These are phyloP conservation scores for Spergularia azorica DNA, from an alignment of 179 eudicot genomes.

Conservation along the genomic window DNA sequence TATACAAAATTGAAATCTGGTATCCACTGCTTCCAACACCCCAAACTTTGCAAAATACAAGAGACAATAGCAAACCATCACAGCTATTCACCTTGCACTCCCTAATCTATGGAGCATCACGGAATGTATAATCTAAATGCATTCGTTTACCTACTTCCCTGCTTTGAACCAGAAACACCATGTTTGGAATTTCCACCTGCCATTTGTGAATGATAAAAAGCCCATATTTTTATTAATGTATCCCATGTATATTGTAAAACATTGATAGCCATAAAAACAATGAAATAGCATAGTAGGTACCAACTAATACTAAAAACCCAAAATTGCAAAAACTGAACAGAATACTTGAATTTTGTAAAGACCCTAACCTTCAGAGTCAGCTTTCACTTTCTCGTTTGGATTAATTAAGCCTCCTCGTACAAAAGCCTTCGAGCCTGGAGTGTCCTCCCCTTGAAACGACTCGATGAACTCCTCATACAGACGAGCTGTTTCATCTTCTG, in stretches of 20 bases:
- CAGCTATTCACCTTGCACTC: slow-evolving; percentile 41
- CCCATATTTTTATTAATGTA: slow-evolving; percentile 84
- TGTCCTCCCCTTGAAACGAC: slow-evolving; percentile 85
- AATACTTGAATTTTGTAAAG: slow-evolving; percentile 21
- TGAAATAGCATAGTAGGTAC: slow-evolving; percentile 23
- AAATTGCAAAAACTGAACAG: slow-evolving; percentile 8
- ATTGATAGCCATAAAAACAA: slow-evolving; percentile 50
- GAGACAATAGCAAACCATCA: slow-evolving; percentile 29
- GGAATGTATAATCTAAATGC: slow-evolving; percentile 72
- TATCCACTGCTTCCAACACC: slow-evolving; percentile 18
- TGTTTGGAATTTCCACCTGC: slow-evolving; percentile 99
- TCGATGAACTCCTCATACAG: slow-evolving; percentile 77
- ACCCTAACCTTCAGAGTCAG: slow-evolving; percentile 71
- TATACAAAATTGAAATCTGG: background rate
- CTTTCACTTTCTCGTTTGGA: slow-evolving; percentile 73
- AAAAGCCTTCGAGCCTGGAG: slow-evolving; percentile 81
- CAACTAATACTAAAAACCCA: slow-evolving; percentile 11
- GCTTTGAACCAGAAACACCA: slow-evolving; percentile 99
- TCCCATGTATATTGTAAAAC: slow-evolving; percentile 49
- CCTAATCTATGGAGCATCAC: slow-evolving; percentile 50
- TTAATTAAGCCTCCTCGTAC: slow-evolving; percentile 92
- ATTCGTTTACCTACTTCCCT: slow-evolving; percentile 99
- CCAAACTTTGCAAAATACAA: slow-evolving; percentile 13
- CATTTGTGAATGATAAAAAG: slow-evolving; percentile 94
- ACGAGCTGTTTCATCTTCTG: slow-evolving; percentile 86